phyloP scores from a whole-genome alignment of 148 eudicot genomes.

The Rhododendron griersonianum region DNA sequence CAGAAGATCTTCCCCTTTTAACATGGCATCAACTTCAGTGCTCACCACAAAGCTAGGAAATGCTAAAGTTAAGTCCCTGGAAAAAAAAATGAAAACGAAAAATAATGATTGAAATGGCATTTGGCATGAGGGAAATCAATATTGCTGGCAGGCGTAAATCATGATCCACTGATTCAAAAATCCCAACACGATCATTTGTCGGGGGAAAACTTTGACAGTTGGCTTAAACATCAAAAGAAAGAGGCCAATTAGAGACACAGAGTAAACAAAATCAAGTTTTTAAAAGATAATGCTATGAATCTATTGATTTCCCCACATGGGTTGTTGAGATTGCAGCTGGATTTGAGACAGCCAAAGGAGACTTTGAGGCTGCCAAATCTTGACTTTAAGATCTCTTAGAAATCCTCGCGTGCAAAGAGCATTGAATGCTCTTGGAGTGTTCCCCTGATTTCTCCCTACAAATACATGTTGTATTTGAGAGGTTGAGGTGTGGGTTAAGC shows the following conservation, averaged over 20 bases:
- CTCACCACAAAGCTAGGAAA: constrained; percentile 84
- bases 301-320: too few relatives aligned
- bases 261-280: not conserved
- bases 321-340: too few relatives aligned
- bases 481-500: too few relatives aligned
- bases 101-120: too few relatives aligned
- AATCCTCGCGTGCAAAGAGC: too few relatives aligned
- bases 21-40: constrained; percentile 41
- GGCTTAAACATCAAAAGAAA: not conserved
- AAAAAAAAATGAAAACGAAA: not conserved
- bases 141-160: not conserved
- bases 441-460: too few relatives aligned
- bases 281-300: not conserved
- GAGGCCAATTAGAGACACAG: not conserved
- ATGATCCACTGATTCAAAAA: not conserved
- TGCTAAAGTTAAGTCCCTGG: constrained; percentile 79
- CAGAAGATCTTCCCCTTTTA: too few relatives aligned
- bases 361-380: too few relatives aligned
- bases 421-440: too few relatives aligned
- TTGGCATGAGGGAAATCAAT: not conserved
- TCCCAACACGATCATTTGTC: not conserved
- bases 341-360: too few relatives aligned
- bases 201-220: not conserved
- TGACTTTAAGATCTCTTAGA: too few relatives aligned
- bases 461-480: too few relatives aligned